Conservation (phyloP, 345 rosid species). For the Raphanus raphanistrum region DNA sequence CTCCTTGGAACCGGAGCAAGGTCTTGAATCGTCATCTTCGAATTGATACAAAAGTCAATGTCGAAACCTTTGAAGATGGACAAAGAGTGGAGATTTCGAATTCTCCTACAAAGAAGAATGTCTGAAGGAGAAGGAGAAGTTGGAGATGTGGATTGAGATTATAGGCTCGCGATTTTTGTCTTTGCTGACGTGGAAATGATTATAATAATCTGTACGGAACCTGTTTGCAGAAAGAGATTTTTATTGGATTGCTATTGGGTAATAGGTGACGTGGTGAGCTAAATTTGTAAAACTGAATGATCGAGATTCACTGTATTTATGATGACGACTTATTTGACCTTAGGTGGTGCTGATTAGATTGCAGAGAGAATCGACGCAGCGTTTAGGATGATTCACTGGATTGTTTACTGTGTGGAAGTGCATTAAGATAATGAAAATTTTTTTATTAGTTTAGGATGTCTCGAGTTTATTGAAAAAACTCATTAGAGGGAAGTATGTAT, state of each 20-base stretch:
- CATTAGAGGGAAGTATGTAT: too few relatives aligned
- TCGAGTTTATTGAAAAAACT: too few relatives aligned
- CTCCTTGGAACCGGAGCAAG: constrained; percentile 46
- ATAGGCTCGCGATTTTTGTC: constrained; percentile 21
- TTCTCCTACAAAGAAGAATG: background rate
- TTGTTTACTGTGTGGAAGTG: background rate
- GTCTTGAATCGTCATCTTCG: constrained; percentile 64
- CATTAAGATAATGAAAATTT: background rate
- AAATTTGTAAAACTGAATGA: background rate
- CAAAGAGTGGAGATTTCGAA: background rate
- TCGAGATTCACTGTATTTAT: constrained; percentile 1
- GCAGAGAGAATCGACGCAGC: constrained; percentile 3
- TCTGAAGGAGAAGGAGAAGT: background rate
- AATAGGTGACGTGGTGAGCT: constrained; percentile 6
- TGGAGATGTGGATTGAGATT: background rate
- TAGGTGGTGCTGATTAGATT: constrained; percentile 27
- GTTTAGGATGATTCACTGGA: background rate
- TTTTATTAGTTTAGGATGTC: too few relatives aligned
- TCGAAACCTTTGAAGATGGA: background rate
- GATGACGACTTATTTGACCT: constrained; percentile 19
- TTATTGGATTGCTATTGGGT: constrained; percentile 12
- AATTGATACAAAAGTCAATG: background rate
- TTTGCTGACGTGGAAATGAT: constrained; percentile 17
- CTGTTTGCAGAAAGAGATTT: background rate
- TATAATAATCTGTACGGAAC: constrained; percentile 16